phyloP scores from a whole-genome alignment of 768 basidiomycete genomes.

The Ramaria sp. region DNA sequence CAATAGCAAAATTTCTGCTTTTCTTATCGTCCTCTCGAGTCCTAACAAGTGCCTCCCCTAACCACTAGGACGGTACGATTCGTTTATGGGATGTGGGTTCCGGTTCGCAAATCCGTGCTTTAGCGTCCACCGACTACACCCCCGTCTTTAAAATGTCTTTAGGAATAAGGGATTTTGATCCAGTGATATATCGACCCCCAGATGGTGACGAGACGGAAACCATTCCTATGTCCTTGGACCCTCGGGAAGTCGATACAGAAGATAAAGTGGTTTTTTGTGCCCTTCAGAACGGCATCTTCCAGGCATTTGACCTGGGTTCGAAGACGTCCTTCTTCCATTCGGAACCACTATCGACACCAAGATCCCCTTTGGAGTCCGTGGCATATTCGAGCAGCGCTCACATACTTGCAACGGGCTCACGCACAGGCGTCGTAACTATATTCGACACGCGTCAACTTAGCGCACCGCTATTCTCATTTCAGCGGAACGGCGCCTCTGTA shows the following conservation, averaged over 20 bases:
- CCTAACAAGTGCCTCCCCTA: not conserved
- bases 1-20: not conserved
- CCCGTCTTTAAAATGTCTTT: slow-evolving; percentile 36
- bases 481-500: slow-evolving; percentile 35
- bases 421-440: slow-evolving; percentile 40
- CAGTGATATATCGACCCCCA: slow-evolving; percentile 15
- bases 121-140: slow-evolving; percentile 28
- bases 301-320: slow-evolving; percentile 41
- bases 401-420: slow-evolving; percentile 50
- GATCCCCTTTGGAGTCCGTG: slow-evolving; percentile 33
- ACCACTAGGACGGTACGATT: slow-evolving; percentile 44
- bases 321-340: slow-evolving; percentile 22
- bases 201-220: slow-evolving; percentile 14
- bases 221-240: slow-evolving; percentile 13
- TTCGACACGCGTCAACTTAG: slow-evolving; percentile 41
- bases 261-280: slow-evolving; percentile 43
- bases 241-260: slow-evolving; percentile 34
- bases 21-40: not conserved
- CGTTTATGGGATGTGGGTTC: slow-evolving; percentile 64
- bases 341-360: slow-evolving; percentile 13
- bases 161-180: slow-evolving; percentile 25
- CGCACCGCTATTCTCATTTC: slow-evolving; percentile 27
- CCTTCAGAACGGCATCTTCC: slow-evolving; percentile 43
- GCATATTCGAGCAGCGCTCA: slow-evolving; percentile 28
- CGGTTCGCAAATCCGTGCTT: slow-evolving; percentile 33